A percentile compares a stretch with the other conserved stretches of the same genome.
Conservation (phyloP, 345 rosid species). For the Cardamine occulta region DNA sequence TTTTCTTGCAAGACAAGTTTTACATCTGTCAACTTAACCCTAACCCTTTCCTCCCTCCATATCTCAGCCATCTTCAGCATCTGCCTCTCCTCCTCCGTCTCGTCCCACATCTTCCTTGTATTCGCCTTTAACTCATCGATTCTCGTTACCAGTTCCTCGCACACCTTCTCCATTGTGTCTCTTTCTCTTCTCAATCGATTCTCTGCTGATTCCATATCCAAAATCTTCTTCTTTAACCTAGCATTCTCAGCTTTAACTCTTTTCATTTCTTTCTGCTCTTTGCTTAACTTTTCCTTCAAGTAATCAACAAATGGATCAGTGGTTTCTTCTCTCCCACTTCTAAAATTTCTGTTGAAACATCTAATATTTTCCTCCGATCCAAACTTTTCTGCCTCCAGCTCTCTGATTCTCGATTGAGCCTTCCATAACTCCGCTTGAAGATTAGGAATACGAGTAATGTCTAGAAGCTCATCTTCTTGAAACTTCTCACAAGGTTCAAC, state of each 20-base stretch:
- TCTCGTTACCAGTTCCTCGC: slow-evolving; percentile 80
- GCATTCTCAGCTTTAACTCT: slow-evolving; percentile 58
- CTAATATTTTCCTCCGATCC: slow-evolving; percentile 6
- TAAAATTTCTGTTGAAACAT: slow-evolving; percentile 14
- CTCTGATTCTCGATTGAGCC: slow-evolving; percentile 38
- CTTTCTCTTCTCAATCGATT: slow-evolving; percentile 65
- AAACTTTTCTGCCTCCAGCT: slow-evolving; percentile 37
- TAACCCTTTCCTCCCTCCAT: slow-evolving; percentile 92
- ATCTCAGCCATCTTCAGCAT: slow-evolving; percentile 89
- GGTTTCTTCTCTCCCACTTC: background rate
- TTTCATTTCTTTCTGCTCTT: slow-evolving; percentile 39
- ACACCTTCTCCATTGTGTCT: slow-evolving; percentile 75
- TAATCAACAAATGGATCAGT: slow-evolving; percentile 24
- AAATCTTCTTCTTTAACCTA: slow-evolving; percentile 32
- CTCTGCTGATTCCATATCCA: slow-evolving; percentile 16
- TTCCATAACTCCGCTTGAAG: slow-evolving; percentile 41
- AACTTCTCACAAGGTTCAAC: slow-evolving; percentile 27
- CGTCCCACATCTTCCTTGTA: slow-evolving; percentile 57
- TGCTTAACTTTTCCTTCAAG: slow-evolving; percentile 32
- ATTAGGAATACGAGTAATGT: slow-evolving; percentile 20
- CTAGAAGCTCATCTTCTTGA: slow-evolving; percentile 25
- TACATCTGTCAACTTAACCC: slow-evolving; percentile 81
- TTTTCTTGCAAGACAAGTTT: slow-evolving; percentile 55
- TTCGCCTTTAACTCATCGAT: slow-evolving; percentile 63
- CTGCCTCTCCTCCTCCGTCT: slow-evolving; percentile 74